phyloP scores from a whole-genome alignment of 257 asterid species.

The Nicotiana knightiana region DNA sequence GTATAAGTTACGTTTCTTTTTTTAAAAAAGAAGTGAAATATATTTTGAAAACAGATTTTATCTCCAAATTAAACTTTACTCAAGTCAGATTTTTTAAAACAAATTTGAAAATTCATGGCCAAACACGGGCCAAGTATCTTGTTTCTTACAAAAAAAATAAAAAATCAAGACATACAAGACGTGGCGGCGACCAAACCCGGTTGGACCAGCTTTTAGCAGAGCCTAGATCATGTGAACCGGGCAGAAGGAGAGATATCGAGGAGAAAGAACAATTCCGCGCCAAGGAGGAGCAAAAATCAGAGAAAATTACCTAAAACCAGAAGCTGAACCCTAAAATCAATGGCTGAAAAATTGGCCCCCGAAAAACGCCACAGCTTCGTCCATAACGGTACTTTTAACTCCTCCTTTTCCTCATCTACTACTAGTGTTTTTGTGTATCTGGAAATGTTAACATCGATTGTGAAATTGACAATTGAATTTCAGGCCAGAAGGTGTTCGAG shows the following conservation, averaged over 20 bases:
- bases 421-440: not conserved
- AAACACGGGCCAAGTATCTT: too few species aligned
- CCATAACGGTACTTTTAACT: constrained; percentile 50
- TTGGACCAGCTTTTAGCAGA: not conserved
- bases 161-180: not conserved
- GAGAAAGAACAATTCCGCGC: not conserved
- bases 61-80: too few species aligned
- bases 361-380: constrained; percentile 63
- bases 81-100: too few species aligned
- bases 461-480: constrained; percentile 14
- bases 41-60: too few species aligned
- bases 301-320: not conserved
- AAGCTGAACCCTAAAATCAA: constrained; percentile 16
- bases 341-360: constrained; percentile 89
- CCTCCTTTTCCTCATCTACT: not conserved
- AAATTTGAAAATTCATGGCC: too few species aligned
- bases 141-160: too few species aligned
- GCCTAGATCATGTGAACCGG: not conserved
- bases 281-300: not conserved
- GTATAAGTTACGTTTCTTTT: too few species aligned
- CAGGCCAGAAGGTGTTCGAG: constrained; percentile 91
- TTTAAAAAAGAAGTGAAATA: too few species aligned
- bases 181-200: not conserved
- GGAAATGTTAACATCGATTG: not conserved
- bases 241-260: not conserved